phyloP scores from a whole-genome alignment of 495 filamentous ascomycete genomes.

The Evansstolkia leycettana region DNA sequence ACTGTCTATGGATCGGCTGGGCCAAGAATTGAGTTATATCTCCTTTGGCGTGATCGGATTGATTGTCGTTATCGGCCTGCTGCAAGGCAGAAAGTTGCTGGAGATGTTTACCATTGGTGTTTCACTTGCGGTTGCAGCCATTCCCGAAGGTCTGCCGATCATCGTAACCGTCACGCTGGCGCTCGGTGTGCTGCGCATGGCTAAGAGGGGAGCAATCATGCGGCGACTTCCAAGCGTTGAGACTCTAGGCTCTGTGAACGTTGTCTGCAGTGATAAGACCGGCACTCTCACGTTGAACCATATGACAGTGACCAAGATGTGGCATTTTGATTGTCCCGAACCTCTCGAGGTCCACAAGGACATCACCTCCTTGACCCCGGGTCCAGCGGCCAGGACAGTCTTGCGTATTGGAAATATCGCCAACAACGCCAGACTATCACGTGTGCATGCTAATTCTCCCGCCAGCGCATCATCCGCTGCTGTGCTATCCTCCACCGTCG shows the following conservation, averaged over 20 bases:
- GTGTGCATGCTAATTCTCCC: conserved; percentile 42
- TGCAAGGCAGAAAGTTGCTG: conserved; percentile 77
- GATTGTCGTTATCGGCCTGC: conserved; percentile 77
- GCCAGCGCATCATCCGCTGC: conserved; percentile 60
- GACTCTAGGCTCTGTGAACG: conserved; percentile 94
- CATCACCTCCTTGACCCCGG: conserved; percentile 48
- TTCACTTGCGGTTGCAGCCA: conserved; percentile 90
- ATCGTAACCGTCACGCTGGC: conserved; percentile 96
- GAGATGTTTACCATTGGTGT: conserved; percentile 98
- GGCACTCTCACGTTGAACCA: conserved; percentile 94
- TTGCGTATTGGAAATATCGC: conserved; percentile 88
- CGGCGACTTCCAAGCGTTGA: conserved; percentile 92
- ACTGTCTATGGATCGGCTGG: conserved; percentile 90
- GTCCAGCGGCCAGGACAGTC: conserved; percentile 62
- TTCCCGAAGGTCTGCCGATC: conserved; percentile 93
- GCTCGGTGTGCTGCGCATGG: conserved; percentile 90
- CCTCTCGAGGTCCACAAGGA: conserved; percentile 68
- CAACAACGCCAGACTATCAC: conserved; percentile 79
- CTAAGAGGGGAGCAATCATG: conserved; percentile 84
- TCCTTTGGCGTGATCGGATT: conserved; percentile 91
- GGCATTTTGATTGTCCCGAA: conserved; percentile 65
- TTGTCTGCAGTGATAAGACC: conserved; percentile 98
- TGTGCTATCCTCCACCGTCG: conserved; percentile 65
- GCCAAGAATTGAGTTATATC: conserved; percentile 86
- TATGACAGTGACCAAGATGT: conserved; percentile 96